Conservation (phyloP, 1,284 basidiomycete species). For the Bondarzewia mesenterica region DNA sequence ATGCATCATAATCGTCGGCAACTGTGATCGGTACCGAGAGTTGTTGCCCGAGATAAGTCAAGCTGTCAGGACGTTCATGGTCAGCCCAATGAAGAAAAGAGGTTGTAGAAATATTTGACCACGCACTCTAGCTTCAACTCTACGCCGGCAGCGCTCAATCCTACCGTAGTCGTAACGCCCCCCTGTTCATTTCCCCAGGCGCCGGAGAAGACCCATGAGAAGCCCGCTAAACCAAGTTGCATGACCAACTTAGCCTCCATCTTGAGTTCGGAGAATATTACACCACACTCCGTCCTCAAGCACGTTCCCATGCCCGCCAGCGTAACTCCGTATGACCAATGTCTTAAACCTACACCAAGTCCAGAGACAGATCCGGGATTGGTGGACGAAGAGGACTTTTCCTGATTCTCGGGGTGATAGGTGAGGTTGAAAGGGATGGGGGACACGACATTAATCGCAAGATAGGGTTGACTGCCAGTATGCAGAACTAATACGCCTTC, state of each 20-base stretch:
- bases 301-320: slow-evolving; percentile 20
- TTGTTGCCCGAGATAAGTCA: slow-evolving; percentile 26
- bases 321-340: slow-evolving; percentile 21
- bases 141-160: slow-evolving; percentile 22
- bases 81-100: slow-evolving; percentile 6
- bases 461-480: slow-evolving; percentile 14
- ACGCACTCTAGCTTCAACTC: slow-evolving; percentile 27
- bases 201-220: slow-evolving; percentile 19
- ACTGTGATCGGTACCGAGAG: slow-evolving; percentile 27
- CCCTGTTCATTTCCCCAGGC: slow-evolving; percentile 20
- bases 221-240: slow-evolving; percentile 18
- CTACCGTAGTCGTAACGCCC: slow-evolving; percentile 23
- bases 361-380: slow-evolving; percentile 22
- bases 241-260: slow-evolving; percentile 17
- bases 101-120: slow-evolving; percentile 9
- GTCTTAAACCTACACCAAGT: slow-evolving; percentile 18
- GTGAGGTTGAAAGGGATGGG: slow-evolving; percentile 7
- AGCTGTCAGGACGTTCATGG: no score
- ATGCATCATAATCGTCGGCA: slow-evolving; percentile 21
- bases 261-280: slow-evolving; percentile 22
- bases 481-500: slow-evolving; percentile 19
- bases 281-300: slow-evolving; percentile 23
- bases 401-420: slow-evolving; percentile 2
- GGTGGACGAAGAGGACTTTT: background rate
- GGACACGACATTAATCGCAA: slow-evolving; percentile 17